Base-by-base conservation (phyloP, 139 green algal species). In the Astrephomene gubernaculifera region DNA sequence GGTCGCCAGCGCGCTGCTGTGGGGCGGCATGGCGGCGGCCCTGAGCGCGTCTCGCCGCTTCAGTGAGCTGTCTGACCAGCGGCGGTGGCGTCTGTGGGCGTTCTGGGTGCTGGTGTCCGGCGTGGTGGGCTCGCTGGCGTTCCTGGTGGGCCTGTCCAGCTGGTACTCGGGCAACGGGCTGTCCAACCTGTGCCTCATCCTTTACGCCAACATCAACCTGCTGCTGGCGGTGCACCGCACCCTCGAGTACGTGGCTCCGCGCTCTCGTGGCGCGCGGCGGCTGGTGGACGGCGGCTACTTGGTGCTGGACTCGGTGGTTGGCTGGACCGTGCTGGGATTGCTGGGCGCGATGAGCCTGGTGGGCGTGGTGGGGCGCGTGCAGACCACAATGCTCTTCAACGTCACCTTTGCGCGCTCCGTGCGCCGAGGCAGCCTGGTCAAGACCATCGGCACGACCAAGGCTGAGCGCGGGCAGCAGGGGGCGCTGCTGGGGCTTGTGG, bases 191-290 rank as follows among this genome's bases (percentile, higher is more conserved):
- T 7, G 79, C 6, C 73, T 88, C 38, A 86, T 92, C 61, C 9
- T 86, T 19, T 92, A 90, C 64, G 81, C 81, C 72, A 90, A 92
- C 63, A 35, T 86, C 17, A 74, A 75, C 22, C n/a, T 92, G 25
- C 29, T 88, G 27, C 68, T 86, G 36, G 71, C 74, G 1, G 45
- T 53, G 24, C 84, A 88, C 53, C 74, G 74, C 25, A 31, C 49
- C 5, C 36, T 71, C 21, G 80, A 71, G 43, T 36, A 85, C 44
- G 4, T 81, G 19, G 65, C 67, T 5, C 81, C 52, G 2, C 75
- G 85, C 52, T 73, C 76, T 5, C 39, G 45, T 5, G 3, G 5
- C 17, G 72, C 73, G 2, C 72, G 72, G n/a, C 79, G 38, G n/a
- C 38, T 89, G 68, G 86, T 89, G 36, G 86, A 89, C 61, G 35